Base-by-base conservation (phyloP, 768 basidiomycete genomes). In the Phanerochaete sordida region DNA sequence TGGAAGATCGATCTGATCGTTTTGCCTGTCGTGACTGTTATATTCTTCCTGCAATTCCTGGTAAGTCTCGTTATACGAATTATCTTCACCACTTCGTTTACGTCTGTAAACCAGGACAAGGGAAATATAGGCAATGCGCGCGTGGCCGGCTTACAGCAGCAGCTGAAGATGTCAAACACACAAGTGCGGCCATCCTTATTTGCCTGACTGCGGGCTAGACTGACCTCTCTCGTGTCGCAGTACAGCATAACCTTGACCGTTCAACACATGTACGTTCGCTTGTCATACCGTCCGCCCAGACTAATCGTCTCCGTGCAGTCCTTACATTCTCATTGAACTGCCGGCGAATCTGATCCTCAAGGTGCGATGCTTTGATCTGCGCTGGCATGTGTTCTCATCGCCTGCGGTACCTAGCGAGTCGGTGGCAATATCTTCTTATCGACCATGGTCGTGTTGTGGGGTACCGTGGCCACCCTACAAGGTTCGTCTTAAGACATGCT, bases 321-420 rank as follows among this genome's bases (percentile, higher is more conserved):
- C 84, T 0, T 86, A 85, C 54, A 84, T 85, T 56, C 68, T 72
- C 3, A 79, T 83, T 7, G 86, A 87, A 62, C 70, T 88, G 16
- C 86, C 86, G 5, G 82, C 85, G 1, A 86, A 86, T 66, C 70
- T 87, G 31, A 62, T 85, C 28, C 76, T 86, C 28, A 85, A 84
- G 67, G 74, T 74, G 24, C 19, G 23, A 3, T 6, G 39, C 7
- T 19, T 43, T 43, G 19, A 11, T 43, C 19, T n/a, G n/a, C n/a
- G n/a, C 4, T 11, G 11, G 4, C 39, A 43, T 12, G 7, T n/a
- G n/a, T n/a, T n/a, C n/a, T n/a, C n/a, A 43, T 19, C 35, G 23
- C 7, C 52, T 35, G 31, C 12, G 7, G 19, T 27, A n/a, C 53
- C 11, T 60, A 76, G 72, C 58, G 78, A 75, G 66, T 77, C 47